These are phyloP conservation scores for Trichoderma oligosporum DNA, from an alignment of 2,329 filamentous ascomycete genomes.

Conservation along the genomic window DNA sequence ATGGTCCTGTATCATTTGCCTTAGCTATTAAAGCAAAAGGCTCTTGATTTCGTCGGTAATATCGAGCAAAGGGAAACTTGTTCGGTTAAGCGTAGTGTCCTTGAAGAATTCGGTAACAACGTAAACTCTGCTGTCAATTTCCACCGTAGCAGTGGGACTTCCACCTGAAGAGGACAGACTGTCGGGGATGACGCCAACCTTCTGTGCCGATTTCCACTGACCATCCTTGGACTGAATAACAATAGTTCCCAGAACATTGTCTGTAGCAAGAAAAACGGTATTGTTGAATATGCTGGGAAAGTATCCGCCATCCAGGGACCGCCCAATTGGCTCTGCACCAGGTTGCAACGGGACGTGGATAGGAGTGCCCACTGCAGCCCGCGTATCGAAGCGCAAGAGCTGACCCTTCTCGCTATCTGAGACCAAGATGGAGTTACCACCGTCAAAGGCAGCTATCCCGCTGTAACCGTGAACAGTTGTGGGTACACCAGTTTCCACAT, in stretches of 20 bases:
- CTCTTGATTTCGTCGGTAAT: too few relatives aligned
- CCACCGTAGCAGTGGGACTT: too few relatives aligned
- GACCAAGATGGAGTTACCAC: slow-evolving; percentile 30
- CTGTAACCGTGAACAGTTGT: slow-evolving; percentile 30
- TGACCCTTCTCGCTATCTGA: slow-evolving; percentile 31
- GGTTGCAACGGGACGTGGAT: not conserved
- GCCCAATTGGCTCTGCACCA: not conserved
- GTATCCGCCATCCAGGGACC: slow-evolving; percentile 32
- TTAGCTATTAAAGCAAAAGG: too few relatives aligned
- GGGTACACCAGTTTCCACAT: not conserved
- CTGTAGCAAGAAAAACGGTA: slow-evolving; percentile 34
- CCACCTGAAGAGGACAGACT: too few relatives aligned
- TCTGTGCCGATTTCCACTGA: slow-evolving; percentile 35
- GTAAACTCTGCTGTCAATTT: too few relatives aligned
- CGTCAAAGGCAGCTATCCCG: not conserved
- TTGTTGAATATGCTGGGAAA: slow-evolving; percentile 33
- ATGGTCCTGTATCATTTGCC: too few relatives aligned
- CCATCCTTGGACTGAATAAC: slow-evolving; percentile 36
- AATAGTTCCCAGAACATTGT: slow-evolving; percentile 32
- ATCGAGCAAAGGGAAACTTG: too few relatives aligned
- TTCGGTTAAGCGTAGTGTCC: too few relatives aligned
- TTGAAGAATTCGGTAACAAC: too few relatives aligned
- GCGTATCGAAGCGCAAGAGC: slow-evolving; percentile 36
- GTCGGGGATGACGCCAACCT: slow-evolving; percentile 30
- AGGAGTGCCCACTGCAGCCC: not conserved